A percentile compares a stretch with the other conserved stretches of the same genome.
phyloP scores from a whole-genome alignment of 169 alveolate genomes.

The Eimeria falciformis region DNA sequence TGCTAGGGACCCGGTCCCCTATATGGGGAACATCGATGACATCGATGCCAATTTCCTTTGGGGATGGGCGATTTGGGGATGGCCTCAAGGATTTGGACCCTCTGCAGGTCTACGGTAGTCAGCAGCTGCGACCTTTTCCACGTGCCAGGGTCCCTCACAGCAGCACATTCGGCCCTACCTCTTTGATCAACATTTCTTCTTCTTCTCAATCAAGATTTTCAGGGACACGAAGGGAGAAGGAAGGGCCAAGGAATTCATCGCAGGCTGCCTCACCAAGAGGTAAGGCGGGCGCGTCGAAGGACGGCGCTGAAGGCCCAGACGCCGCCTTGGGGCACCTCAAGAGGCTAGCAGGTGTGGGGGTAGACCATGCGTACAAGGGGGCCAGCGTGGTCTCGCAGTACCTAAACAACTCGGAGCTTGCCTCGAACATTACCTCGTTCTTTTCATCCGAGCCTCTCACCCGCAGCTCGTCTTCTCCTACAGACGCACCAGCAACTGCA shows the following conservation, averaged over 20 bases:
- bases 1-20: neutral
- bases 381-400: conserved; percentile 66
- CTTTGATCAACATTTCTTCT: no score
- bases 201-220: no score
- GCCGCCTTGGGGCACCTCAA: conserved; percentile 67
- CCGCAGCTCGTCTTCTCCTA: conserved; percentile 32
- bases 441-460: conserved; percentile 22
- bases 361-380: conserved; percentile 64
- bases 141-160: neutral
- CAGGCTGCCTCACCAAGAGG: no score
- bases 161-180: no score
- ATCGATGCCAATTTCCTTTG: neutral
- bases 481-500: conserved; percentile 1
- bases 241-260: no score
- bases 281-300: neutral
- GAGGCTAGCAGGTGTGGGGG: conserved; percentile 61
- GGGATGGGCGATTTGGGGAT: conserved; percentile 16
- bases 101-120: neutral
- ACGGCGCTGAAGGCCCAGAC: conserved; percentile 10
- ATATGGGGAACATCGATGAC: neutral
- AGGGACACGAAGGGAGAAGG: no score
- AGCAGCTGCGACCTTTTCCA: neutral
- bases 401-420: conserved; percentile 42
- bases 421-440: conserved; percentile 56
- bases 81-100: conserved; percentile 48